Conservation (phyloP, 345 rosid genomes). For the Brassica juncea region DNA sequence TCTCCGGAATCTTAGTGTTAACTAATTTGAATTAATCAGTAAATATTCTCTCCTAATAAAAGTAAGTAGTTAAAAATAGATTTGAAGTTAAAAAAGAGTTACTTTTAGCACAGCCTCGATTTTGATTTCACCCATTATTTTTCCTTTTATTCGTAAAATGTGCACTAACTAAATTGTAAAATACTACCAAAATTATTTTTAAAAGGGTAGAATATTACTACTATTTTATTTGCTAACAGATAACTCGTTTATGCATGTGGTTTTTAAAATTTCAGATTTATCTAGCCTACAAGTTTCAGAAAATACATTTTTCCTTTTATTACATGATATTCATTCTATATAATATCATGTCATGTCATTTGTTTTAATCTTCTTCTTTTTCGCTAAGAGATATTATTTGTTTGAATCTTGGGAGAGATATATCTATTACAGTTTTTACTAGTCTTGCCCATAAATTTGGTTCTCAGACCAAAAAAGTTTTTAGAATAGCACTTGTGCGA, state of each 20-base stretch:
- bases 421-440: neutral
- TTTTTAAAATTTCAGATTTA: neutral
- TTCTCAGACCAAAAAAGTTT: neutral
- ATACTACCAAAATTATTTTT: neutral
- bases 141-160: neutral
- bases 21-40: constrained; percentile 35
- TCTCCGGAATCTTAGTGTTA: constrained; percentile 28
- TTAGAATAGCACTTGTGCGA: neutral
- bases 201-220: neutral
- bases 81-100: neutral
- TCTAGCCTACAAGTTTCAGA: neutral
- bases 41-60: constrained; percentile 3
- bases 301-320: neutral
- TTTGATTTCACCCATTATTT: neutral
- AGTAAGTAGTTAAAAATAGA: constrained; percentile 10
- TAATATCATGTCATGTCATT: neutral
- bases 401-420: neutral
- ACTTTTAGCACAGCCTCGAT: neutral
- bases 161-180: neutral
- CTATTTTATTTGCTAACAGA: neutral
- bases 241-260: neutral
- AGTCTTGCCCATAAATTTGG: neutral
- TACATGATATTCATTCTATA: neutral
- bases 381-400: neutral
- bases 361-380: neutral